Base-by-base conservation (phyloP, 2,329 filamentous ascomycete species). In the Meredithiella fracta region DNA sequence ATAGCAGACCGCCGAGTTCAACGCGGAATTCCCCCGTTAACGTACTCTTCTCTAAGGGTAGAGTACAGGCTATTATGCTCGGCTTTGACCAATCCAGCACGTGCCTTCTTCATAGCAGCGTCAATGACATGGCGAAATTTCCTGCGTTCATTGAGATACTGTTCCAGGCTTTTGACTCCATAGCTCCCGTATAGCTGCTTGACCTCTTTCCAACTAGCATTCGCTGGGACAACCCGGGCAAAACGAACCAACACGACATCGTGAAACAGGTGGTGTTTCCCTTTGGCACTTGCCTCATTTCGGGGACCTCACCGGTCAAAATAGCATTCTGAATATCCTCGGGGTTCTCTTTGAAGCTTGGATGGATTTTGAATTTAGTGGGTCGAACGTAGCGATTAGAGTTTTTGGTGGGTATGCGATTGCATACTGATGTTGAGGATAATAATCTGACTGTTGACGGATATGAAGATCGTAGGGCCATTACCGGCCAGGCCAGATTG, bases 1-100 rank as follows among this genome's bases (percentile, higher is more conserved):
- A 63, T 83, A 84, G 58, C 76, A 75, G 38, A 95, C 60, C 62
- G 84, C 78, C n/a, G 67, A 67, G 6, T 63, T 63, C 26, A 88
- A 67, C 1, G 78, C 5, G 61, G 61, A 2, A 73, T 51, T 42
- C 82, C 79, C 7, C 64, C 68, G 4, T 68, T 64, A 44, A 83
- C 69, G 62, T 83, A 86, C 1, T 78, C 76, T 54, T 77, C 72
- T 58, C 78, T 76, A 56, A 87, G 65, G 51, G 70, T 70, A 70
- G 71, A 77, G 64, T 80, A 80, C 1, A 80, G 64, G 0, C 75
- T 75, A 60, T 80, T 80, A 6, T 70, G 51, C 11, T 52, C 51
- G 17, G 15, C 22, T 3, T 31, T 67, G 22, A 64, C 62, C 23
- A 69, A 68, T 1, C 65, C 60, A 25, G 69, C 66, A 8, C 15